Evolutionary conservation across 495 filamentous ascomycete genomes (phyloP).

Genomic region (Penicillium bialowiezense): DNA sequence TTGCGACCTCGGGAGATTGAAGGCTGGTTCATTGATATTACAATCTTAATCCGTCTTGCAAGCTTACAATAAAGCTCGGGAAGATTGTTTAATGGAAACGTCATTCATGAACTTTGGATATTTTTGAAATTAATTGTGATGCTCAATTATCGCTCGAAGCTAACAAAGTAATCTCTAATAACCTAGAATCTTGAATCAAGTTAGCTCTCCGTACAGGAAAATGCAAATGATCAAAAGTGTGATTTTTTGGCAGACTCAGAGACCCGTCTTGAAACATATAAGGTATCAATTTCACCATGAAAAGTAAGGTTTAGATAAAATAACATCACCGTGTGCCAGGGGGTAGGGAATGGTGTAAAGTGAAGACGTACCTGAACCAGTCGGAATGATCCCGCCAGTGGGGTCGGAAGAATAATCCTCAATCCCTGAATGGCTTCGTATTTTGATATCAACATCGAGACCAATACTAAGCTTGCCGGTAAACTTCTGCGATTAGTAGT

Average conservation of each 20-base stretch:
- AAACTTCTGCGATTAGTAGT: no score
- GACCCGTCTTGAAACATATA: slow-evolving; percentile 28
- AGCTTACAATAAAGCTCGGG: no score
- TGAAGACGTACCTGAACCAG: slow-evolving; percentile 14
- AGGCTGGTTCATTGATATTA: no score
- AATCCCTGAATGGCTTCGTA: background rate
- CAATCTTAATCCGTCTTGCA: no score
- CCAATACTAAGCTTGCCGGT: no score
- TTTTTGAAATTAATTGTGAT: no score
- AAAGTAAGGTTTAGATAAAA: slow-evolving; percentile 9
- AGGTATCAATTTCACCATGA: slow-evolving; percentile 19
- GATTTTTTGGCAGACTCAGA: slow-evolving; percentile 14
- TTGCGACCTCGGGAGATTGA: no score
- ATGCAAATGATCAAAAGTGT: background rate
- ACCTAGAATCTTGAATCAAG: background rate
- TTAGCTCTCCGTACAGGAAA: background rate
- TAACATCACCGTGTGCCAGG: slow-evolving; percentile 12
- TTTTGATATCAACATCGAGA: background rate
- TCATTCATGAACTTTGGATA: no score
- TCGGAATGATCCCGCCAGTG: slow-evolving; percentile 9
- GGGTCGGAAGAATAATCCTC: background rate
- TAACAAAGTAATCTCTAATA: no score
- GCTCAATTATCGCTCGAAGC: no score
- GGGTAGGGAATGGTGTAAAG: background rate
- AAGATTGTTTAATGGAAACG: no score